Evolutionary conservation across 116 monocot genomes (phyloP), one percentile per base, ranked within the genome.

Genomic region (Trichopus zeylanicus): DNA sequence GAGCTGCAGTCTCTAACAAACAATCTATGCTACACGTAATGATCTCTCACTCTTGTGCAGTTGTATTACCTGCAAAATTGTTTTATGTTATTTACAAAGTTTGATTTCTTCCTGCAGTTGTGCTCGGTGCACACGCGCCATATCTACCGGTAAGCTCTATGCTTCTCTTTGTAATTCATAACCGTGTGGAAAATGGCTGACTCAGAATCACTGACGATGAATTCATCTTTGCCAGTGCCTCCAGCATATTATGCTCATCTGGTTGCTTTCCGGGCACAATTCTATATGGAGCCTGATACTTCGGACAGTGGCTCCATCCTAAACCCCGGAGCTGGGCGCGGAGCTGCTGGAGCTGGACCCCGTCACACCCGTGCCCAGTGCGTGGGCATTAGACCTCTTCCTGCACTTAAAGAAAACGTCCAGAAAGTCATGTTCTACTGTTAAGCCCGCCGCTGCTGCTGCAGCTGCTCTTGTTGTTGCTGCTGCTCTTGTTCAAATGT

Each of bases 401-500:
- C 93, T 0, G 82, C 87, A 22, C 52, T 92, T 4, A 92, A 80
- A 69, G 92, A 86, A 5, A 92, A 92, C 49, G 83, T 92, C 8
- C 87, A 92, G 78, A 70, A 75, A 31, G 92, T 84, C 13, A 92
- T 92, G 92, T 92, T 89, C 51, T 91, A 91, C 48, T 91, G 90
- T 54, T 91, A 57, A 80, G n/a, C n/a, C n/a, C n/a, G n/a, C n/a
- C n/a, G n/a, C n/a, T n/a, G n/a, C n/a, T n/a, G n/a, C n/a, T n/a
- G n/a, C n/a, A n/a, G n/a, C n/a, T n/a, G n/a, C n/a, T n/a, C n/a
- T n/a, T n/a, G n/a, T n/a, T n/a, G n/a, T n/a, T n/a, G n/a, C n/a
- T n/a, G n/a, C n/a, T n/a, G n/a, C n/a, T n/a, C n/a, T n/a, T n/a
- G n/a, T n/a, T n/a, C n/a, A n/a, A n/a, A n/a, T n/a, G n/a, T n/a